These are phyloP conservation scores for Echeveria elegans DNA, from an alignment of 164 flowering plant genomes.

Conservation along the genomic window DNA sequence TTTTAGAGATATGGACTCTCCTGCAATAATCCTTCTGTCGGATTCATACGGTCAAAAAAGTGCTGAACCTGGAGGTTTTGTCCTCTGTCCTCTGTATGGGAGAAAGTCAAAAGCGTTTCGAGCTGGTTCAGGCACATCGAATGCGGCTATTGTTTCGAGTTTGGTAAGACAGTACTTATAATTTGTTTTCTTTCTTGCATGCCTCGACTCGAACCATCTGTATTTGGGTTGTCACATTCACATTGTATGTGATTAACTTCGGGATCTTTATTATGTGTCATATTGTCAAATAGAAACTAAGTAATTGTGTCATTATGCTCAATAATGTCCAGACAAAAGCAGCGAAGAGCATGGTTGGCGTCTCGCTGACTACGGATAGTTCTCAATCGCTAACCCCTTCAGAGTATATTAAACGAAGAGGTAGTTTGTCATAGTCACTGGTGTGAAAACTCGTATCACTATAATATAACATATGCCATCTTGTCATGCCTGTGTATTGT, in stretches of 20 bases:
- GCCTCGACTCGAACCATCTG: background rate
- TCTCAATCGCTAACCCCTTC: constrained; percentile 56
- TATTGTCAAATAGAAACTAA: background rate
- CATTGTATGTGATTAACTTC: background rate
- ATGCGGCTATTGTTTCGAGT: constrained; percentile 57
- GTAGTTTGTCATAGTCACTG: constrained; percentile 24
- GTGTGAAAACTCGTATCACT: background rate
- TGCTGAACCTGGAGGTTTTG: constrained; percentile 70
- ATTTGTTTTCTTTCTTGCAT: background rate
- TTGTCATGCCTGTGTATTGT: background rate
- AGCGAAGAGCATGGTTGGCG: constrained; percentile 79
- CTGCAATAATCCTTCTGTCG: constrained; percentile 66
- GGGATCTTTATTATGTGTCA: background rate
- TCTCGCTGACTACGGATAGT: constrained; percentile 65
- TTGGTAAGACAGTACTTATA: constrained; percentile 47
- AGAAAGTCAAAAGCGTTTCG: constrained; percentile 93
- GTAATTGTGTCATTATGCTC: background rate
- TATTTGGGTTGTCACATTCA: background rate
- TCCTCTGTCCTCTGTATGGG: constrained; percentile 93
- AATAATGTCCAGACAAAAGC: constrained; percentile 66
- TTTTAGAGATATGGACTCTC: constrained; percentile 95
- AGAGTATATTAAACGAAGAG: constrained; percentile 69
- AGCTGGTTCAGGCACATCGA: constrained; percentile 82
- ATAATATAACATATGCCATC: background rate
- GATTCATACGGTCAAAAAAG: constrained; percentile 72